phyloP scores from a whole-genome alignment of 768 basidiomycete genomes.

The Clathrus columnatus region DNA sequence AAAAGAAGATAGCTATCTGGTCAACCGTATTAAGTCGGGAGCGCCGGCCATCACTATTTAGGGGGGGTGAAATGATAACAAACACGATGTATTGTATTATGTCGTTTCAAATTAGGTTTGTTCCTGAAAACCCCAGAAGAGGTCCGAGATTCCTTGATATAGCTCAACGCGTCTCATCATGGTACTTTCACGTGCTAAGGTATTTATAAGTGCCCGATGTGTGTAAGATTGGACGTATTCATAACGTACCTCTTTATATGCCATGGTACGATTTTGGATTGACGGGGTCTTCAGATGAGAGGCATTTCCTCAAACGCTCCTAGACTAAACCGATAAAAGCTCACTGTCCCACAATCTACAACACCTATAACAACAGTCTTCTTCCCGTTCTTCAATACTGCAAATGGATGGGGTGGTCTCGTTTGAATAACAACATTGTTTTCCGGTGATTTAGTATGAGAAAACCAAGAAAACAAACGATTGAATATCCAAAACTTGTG shows the following conservation, averaged over 20 bases:
- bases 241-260: neutral
- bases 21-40: too few species aligned
- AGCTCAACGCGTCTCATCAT: too few species aligned
- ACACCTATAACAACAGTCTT: slow-evolving; percentile 79
- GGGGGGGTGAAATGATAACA: too few species aligned
- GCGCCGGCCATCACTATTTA: too few species aligned
- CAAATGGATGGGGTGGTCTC: slow-evolving; percentile 62
- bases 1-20: too few species aligned
- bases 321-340: slow-evolving; percentile 83
- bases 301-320: slow-evolving; percentile 82
- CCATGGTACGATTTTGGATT: neutral
- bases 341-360: slow-evolving; percentile 79
- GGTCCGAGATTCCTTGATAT: too few species aligned
- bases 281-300: slow-evolving; percentile 32
- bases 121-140: too few species aligned
- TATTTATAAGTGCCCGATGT: too few species aligned
- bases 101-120: too few species aligned
- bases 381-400: slow-evolving; percentile 73
- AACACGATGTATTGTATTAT: too few species aligned
- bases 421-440: neutral
- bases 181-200: too few species aligned
- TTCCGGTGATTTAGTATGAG: slow-evolving; percentile 14
- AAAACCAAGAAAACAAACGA: slow-evolving; percentile 20
- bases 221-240: too few species aligned
- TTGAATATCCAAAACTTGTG: slow-evolving; percentile 4